These are phyloP conservation scores for Tricholoma sp. DNA, from an alignment of 768 basidiomycete genomes.

Conservation along the genomic window DNA sequence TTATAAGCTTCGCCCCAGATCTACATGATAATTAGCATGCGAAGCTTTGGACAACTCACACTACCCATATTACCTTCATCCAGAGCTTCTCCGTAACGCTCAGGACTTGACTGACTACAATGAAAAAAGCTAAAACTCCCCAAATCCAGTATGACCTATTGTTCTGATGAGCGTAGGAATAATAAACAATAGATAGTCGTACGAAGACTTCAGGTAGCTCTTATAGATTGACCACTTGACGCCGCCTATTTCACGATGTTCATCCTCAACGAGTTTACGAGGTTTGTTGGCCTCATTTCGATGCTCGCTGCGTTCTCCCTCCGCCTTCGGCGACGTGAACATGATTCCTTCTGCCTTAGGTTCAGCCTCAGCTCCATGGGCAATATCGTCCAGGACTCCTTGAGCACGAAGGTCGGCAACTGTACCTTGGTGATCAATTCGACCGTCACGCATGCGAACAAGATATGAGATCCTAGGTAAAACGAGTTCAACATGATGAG, in stretches of 20 bases:
- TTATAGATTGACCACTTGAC: constrained; percentile 76
- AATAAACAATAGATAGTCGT: constrained; percentile 21
- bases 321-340: constrained; percentile 19
- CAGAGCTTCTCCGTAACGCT: constrained; percentile 62
- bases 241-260: constrained; percentile 72
- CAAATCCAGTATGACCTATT: constrained; percentile 64
- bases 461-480: too few relatives aligned
- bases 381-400: constrained; percentile 61
- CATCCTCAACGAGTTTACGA: constrained; percentile 72
- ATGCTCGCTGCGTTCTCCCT: constrained; percentile 19
- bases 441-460: constrained; percentile 7
- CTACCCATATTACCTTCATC: constrained; percentile 50
- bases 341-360: constrained; percentile 40
- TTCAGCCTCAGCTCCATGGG: constrained; percentile 44
- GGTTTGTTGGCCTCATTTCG: constrained; percentile 49
- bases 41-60: too few relatives aligned
- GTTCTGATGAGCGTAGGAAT: background rate
- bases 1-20: constrained; percentile 66
- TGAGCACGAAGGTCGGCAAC: constrained; percentile 54
- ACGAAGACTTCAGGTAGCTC: constrained; percentile 69
- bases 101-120: constrained; percentile 45
- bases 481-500: too few relatives aligned
- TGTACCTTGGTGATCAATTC: constrained; percentile 67
- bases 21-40: constrained; percentile 19
- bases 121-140: constrained; percentile 43